These are phyloP conservation scores for Sugiyamaella americana DNA, from an alignment of 805 yeast species.

Conservation along the genomic window DNA sequence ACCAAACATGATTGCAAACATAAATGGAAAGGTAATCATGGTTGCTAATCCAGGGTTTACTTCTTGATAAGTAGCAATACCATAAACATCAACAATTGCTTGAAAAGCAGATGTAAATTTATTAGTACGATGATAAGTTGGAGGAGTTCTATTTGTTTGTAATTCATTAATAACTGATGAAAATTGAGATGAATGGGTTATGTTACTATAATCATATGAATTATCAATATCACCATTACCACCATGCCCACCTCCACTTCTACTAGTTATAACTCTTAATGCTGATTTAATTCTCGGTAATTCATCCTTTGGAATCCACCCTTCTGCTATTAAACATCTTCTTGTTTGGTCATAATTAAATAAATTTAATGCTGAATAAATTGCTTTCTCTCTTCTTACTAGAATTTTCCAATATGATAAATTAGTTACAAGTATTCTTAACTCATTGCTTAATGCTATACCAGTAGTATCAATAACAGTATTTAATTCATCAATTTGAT, in stretches of 20 bases:
- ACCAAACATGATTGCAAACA: slow-evolving; percentile 99
- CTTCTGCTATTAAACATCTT: slow-evolving; percentile 87
- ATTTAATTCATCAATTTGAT: slow-evolving; percentile 47
- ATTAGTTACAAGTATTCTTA: slow-evolving; percentile 68
- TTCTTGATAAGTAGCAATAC: slow-evolving; percentile 87
- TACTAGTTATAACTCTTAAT: slow-evolving; percentile 54
- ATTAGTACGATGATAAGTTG: slow-evolving; percentile 87
- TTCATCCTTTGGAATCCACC: slow-evolving; percentile 86
- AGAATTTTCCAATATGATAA: slow-evolving; percentile 66
- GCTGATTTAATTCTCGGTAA: slow-evolving; percentile 53
- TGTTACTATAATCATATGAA: background rate
- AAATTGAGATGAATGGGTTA: no score
- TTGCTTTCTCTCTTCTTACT: slow-evolving; percentile 72
- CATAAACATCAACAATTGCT: slow-evolving; percentile 90
- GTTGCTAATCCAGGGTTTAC: slow-evolving; percentile 96
- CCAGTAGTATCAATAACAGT: slow-evolving; percentile 58
- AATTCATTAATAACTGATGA: slow-evolving; percentile 50
- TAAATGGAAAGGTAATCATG: slow-evolving; percentile 90
- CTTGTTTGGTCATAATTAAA: slow-evolving; percentile 78
- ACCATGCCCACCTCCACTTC: no score
- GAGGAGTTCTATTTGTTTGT: slow-evolving; percentile 79
- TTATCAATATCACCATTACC: background rate
- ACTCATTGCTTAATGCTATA: slow-evolving; percentile 65
- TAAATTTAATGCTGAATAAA: slow-evolving; percentile 68
- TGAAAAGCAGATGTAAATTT: slow-evolving; percentile 92